Conservation (phyloP, 192 early-diverging fungal genomes). For the Coemansia sp. region DNA sequence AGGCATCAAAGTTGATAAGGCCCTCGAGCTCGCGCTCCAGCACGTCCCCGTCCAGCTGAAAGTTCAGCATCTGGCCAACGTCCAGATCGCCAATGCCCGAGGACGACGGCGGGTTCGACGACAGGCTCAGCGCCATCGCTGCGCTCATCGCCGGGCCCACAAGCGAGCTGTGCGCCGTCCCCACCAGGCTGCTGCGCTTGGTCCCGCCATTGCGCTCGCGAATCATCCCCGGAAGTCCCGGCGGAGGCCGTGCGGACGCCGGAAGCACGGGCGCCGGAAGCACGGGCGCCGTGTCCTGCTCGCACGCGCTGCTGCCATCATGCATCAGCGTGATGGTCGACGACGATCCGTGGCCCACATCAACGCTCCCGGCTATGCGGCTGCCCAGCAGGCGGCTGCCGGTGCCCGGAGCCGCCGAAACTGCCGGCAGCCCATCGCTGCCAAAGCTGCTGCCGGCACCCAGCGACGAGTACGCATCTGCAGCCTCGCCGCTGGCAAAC, state of each 20-base stretch:
- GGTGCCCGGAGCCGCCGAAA: no score
- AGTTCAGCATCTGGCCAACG: slow-evolving; percentile 37
- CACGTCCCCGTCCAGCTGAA: slow-evolving; percentile 31
- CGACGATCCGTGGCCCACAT: slow-evolving; percentile 38
- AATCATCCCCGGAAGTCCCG: slow-evolving; percentile 32
- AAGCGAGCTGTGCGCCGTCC: neutral
- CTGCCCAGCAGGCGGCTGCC: no score
- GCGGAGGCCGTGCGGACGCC: slow-evolving; percentile 25
- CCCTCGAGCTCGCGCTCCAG: slow-evolving; percentile 52
- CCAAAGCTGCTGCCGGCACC: slow-evolving; percentile 24
- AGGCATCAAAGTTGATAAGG: slow-evolving; percentile 51
- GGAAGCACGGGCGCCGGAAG: neutral
- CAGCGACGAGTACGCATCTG: slow-evolving; percentile 31
- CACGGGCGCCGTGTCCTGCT: slow-evolving; percentile 9
- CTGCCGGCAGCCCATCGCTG: slow-evolving; percentile 13
- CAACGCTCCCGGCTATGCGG: slow-evolving; percentile 4
- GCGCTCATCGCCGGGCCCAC: neutral
- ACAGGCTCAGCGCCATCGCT: slow-evolving; percentile 16
- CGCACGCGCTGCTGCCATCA: slow-evolving; percentile 29
- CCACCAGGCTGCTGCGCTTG: slow-evolving; percentile 10
- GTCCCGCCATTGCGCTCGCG: slow-evolving; percentile 14
- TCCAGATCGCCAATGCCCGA: slow-evolving; percentile 22
- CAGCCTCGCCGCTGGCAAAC: slow-evolving; percentile 29
- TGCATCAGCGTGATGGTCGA: slow-evolving; percentile 52
- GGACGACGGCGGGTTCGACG: slow-evolving; percentile 38